phyloP scores from a whole-genome alignment of 140 eudicot species.

The Oenanthe javanica region DNA sequence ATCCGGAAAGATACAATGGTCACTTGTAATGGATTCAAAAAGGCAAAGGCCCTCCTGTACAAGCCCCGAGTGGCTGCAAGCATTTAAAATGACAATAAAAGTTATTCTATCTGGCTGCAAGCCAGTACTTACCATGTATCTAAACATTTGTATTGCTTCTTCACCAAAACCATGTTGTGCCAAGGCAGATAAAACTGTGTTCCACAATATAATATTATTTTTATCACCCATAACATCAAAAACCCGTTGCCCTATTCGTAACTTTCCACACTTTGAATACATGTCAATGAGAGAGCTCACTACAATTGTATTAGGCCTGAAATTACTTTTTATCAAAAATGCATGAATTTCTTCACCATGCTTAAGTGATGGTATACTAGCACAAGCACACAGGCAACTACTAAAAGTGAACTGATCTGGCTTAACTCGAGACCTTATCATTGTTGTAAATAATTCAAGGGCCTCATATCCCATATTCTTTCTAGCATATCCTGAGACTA shows the following conservation, averaged over 20 bases:
- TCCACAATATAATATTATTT: constrained; percentile 52
- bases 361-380: constrained; percentile 35
- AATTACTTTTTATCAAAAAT: constrained; percentile 29
- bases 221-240: constrained; percentile 34
- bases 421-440: constrained; percentile 32
- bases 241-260: constrained; percentile 33
- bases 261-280: constrained; percentile 71
- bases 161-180: constrained; percentile 74
- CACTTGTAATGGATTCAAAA: constrained; percentile 33
- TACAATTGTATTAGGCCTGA: constrained; percentile 58
- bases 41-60: constrained; percentile 41
- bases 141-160: constrained; percentile 33
- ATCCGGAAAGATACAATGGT: constrained; percentile 37
- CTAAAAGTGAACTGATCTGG: constrained; percentile 77
- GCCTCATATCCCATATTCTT: constrained; percentile 39
- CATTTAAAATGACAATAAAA: constrained; percentile 49
- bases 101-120: constrained; percentile 56
- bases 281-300: constrained; percentile 69
- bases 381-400: constrained; percentile 60
- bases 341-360: constrained; percentile 71
- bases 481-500: constrained; percentile 65
- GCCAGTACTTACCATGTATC: constrained; percentile 42
- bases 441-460: constrained; percentile 42
- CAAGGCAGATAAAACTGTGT: constrained; percentile 70
- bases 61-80: constrained; percentile 74